These are phyloP conservation scores for Anisodus acutangulus DNA, from an alignment of 257 asterid species.

Conservation along the genomic window DNA sequence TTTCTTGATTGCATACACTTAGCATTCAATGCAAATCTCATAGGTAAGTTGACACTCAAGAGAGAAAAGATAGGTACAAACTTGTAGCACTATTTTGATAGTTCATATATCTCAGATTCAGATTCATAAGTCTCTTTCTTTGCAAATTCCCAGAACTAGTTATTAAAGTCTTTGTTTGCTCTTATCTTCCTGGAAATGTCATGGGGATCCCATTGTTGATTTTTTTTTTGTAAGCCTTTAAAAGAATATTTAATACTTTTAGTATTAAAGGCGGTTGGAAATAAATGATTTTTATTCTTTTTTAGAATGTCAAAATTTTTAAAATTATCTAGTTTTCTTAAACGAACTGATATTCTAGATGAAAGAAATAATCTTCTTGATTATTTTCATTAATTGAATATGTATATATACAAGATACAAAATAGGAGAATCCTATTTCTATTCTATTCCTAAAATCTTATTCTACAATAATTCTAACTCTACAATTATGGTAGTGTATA, in stretches of 20 bases:
- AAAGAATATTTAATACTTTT: neutral
- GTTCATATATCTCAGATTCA: conserved; percentile 14
- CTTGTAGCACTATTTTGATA: conserved; percentile 10
- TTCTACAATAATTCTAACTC: too few relatives aligned
- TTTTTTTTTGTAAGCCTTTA: neutral
- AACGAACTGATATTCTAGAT: too few relatives aligned
- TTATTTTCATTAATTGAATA: too few relatives aligned
- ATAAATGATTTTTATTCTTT: too few relatives aligned
- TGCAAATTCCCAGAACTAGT: conserved; percentile 14
- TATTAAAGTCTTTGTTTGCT: conserved; percentile 1
- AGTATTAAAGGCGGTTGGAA: neutral
- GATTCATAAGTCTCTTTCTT: conserved; percentile 26
- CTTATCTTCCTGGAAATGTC: conserved; percentile 18
- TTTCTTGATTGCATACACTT: conserved; percentile 6
- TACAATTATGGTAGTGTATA: too few relatives aligned
- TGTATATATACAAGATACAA: too few relatives aligned
- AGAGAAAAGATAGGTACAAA: neutral
- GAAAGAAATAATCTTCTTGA: too few relatives aligned
- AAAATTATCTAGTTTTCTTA: too few relatives aligned
- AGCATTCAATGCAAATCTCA: conserved; percentile 22
- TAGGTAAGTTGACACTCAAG: conserved; percentile 1
- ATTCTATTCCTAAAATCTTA: too few relatives aligned
- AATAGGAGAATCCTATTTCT: too few relatives aligned
- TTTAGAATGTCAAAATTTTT: too few relatives aligned
- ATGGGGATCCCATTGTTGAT: neutral